Evolutionary conservation across 805 yeast species (phyloP), one percentile per base, ranked within the genome.

Genomic region (Kuraishia capsulata): DNA sequence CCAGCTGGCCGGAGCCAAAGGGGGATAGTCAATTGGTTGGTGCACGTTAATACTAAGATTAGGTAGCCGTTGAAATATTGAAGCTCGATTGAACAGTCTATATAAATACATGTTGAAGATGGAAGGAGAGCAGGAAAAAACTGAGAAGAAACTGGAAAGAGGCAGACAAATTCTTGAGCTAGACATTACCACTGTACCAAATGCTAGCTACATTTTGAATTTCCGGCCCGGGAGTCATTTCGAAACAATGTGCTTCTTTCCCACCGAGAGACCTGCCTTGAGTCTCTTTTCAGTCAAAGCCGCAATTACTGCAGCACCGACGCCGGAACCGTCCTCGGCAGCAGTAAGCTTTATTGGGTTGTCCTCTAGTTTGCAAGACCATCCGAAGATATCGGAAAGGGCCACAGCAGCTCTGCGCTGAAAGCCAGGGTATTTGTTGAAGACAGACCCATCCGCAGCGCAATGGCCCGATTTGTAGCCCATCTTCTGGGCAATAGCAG

Each of bases 251-350:
- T 20, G 24, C 18, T 33, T 33, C 28, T 33, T 21, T 20, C 90
- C 90, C 44, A 83, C 80, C 44, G 86, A 76, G 53, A 71, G 61
- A 35, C 90, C 90, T 43, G 73, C 69, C 47, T 66, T 70, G 53
- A 81, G 68, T 68, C 98, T 81, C 60, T 76, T 71, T 61, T 82
- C 76, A 41, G 97, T 82, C 62, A 90, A 74, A 33, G 97, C 97
- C 39, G 98, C 97, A 64, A 92, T 90, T 52, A 90, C 75, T 38
- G 97, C 98, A 40, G 98, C 98, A 58, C 98, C 98, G 36, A 86
- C 96, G 68, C 97, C 97, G 29, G 92, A 82, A 52, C 98, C 98
- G 67, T 92, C 98, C 67, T 90, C 96, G 47, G 98, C 97, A 42
- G 94, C 84, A 30, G 81, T 85, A 49, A 89, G 78, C 46, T 71